Base-by-base conservation (phyloP, 2,329 filamentous ascomycete genomes). In the Colletotrichum higginsianum region DNA sequence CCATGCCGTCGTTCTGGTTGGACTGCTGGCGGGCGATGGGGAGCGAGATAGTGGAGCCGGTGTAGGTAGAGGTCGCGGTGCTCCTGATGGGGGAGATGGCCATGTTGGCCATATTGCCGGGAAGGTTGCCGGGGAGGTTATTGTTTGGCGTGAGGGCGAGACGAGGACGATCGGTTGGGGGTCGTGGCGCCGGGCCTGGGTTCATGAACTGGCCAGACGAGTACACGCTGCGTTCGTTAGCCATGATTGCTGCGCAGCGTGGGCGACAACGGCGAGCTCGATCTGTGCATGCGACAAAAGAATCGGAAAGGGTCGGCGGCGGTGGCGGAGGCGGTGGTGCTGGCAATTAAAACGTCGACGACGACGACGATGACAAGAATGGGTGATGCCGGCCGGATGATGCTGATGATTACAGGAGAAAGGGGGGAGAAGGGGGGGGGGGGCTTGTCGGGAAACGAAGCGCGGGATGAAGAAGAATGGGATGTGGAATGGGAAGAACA, bases 131-230 rank as follows among this genome's bases (percentile, higher is more conserved):
- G 18, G 92, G 90, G 23, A 94, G 49, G 80, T 91, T 94, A 77
- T 90, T 89, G 80, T 90, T 93, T 73, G 92, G 95, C 52, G 93
- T 94, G 72, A 97, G 88, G 77, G 92, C 91, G 76, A 98, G 90
- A 79, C 94, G 92, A 73, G 95, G 94, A 78, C 94, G 91, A 79
- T 96, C 94, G 72, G 89, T 92, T 23, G 96, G 96, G 73, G 96
- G 96, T 78, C 93, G 92, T 75, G 96, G 96, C 76, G 96, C 96
- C 77, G 96, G 96, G 75, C 96, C 95, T 74, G 96, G 95, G 83
- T 98, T 98, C 93, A 98, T 97, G 85, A 98, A 98, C 82, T 91
- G 89, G 77, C 87, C 89, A 75, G 86, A 84, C 52, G 88, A 84
- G 79, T 91, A 92, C 77, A 88, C 82, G 79, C 88, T 91, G 78